Evolutionary conservation across 306 rosid genomes (phyloP), one percentile per base, ranked within the genome.

Genomic region (Rosa rugosa): DNA sequence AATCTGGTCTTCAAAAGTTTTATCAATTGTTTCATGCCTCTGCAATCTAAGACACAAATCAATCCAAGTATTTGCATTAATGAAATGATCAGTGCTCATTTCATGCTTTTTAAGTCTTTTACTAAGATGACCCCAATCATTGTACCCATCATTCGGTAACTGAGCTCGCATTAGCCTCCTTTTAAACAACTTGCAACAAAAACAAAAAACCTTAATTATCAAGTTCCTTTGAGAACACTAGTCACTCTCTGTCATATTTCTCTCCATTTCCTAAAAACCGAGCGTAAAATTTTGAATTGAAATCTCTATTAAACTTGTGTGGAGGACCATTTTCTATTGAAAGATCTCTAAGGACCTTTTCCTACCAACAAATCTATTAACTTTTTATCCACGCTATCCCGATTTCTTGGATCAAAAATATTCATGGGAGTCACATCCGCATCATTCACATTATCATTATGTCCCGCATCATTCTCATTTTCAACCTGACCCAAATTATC

Each of bases 321-420:
- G 0, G 16, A 4, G 49, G 77, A 5, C 25, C 1, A 9, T 36
- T 31, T 20, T 72, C 64, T 0, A 80, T 57, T 23, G 76, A 44
- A 8, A 75, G 31, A 47, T 75, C 80, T 59, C 72, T 81, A 2
- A 45, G 9, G 68, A 62, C 68, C 41, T 17, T 60, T 60, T 27
- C 25, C 67, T 12, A 25, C 13, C 17, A 25, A 17, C 27, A 60
- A 11, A 4, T 60, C 67, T 22, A 22, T 25, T 1, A 9, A 25
- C 5, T 23, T 10, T 4, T 10, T 20, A 11, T 60, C 36, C n/a
- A 60, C 0, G 16, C 9, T 11, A 60, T 60, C 67, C 67, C 67
- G 23, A 60, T 23, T 25, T 60, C 67, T 60, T 8, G 38, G 38
- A 25, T 60, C 14, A 23, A 60, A 60, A 60, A 60, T 60, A 11